These are phyloP conservation scores for Hyaloscypha hepaticicola DNA, from an alignment of 495 filamentous ascomycete genomes.

Conservation along the genomic window DNA sequence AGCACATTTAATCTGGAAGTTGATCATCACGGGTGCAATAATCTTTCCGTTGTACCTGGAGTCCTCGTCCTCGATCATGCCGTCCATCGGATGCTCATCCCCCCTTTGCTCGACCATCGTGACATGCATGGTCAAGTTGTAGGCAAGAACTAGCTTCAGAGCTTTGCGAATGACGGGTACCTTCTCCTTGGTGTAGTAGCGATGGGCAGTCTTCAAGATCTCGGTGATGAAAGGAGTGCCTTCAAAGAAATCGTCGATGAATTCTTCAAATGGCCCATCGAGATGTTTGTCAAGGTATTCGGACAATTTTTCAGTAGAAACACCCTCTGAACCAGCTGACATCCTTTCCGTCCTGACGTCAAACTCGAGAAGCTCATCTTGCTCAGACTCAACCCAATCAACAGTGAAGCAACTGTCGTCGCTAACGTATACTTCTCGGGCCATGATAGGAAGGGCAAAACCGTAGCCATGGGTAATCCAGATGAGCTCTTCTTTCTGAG, in stretches of 20 bases:
- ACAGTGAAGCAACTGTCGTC: conserved; percentile 90
- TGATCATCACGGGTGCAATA: conserved; percentile 93
- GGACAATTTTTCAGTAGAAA: conserved; percentile 70
- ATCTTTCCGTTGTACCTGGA: conserved; percentile 85
- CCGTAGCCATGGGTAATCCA: conserved; percentile 91
- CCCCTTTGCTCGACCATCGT: conserved; percentile 86
- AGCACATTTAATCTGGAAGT: conserved; percentile 95
- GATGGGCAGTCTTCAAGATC: conserved; percentile 90
- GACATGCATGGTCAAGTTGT: conserved; percentile 88
- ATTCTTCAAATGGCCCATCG: conserved; percentile 83
- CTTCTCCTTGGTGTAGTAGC: conserved; percentile 80
- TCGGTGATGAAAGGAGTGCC: conserved; percentile 90
- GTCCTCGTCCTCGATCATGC: conserved; percentile 72
- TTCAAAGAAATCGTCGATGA: conserved; percentile 92
- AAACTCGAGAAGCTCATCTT: conserved; percentile 68
- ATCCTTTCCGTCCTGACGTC: conserved; percentile 82
- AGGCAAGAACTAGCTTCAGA: conserved; percentile 85
- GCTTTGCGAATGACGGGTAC: conserved; percentile 85
- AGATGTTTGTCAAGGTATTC: conserved; percentile 93
- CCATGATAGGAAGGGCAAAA: conserved; percentile 80
- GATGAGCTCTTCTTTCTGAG: conserved; percentile 71
- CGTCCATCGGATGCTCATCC: conserved; percentile 73
- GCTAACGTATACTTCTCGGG: conserved; percentile 84
- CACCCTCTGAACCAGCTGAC: conserved; percentile 79
- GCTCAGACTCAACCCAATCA: conserved; percentile 81